A percentile compares a stretch with the other conserved stretches of the same genome.
These are phyloP conservation scores for Trypethelium eluteriae DNA, from an alignment of 495 filamentous ascomycete species.

Conservation along the genomic window DNA sequence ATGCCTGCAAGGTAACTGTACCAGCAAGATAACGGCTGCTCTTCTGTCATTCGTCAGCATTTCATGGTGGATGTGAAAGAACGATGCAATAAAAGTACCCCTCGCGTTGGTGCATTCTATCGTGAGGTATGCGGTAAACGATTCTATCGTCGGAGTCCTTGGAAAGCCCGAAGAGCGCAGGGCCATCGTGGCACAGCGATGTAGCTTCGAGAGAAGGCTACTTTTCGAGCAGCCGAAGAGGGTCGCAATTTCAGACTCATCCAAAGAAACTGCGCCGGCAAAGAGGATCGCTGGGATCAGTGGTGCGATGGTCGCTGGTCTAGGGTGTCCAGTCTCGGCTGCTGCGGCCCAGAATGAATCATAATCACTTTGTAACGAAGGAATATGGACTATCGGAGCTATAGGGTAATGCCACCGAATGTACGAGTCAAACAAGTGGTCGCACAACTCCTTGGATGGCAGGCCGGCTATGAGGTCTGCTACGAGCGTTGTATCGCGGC, in stretches of 20 bases:
- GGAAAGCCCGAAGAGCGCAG: conserved; percentile 13
- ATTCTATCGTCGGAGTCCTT: conserved; percentile 12
- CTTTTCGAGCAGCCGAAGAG: conserved; percentile 1
- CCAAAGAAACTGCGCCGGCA: conserved; percentile 12
- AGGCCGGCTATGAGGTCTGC: not conserved
- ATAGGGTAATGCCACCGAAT: conserved; percentile 10
- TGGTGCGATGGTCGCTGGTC: conserved; percentile 10
- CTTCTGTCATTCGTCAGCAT: conserved; percentile 8
- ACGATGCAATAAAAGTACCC: not conserved
- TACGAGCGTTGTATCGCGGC: not conserved
- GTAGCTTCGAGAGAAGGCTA: conserved; percentile 8
- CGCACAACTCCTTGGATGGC: conserved; percentile 13
- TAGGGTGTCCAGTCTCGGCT: not conserved
- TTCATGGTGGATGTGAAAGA: not conserved
- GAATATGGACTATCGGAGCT: conserved; percentile 13
- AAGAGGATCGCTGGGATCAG: conserved; percentile 13
- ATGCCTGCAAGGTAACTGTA: not conserved
- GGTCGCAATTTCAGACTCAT: conserved; percentile 1
- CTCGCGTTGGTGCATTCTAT: conserved; percentile 6
- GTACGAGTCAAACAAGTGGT: conserved; percentile 12
- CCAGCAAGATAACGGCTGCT: conserved; percentile 7
- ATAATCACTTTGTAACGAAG: conserved; percentile 10
- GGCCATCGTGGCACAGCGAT: not conserved
- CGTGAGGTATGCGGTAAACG: conserved; percentile 13
- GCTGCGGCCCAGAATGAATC: conserved; percentile 12